A percentile compares a stretch with the other conserved stretches of the same genome.
These are phyloP conservation scores for Cyclocybe aegerita DNA, from an alignment of 768 basidiomycete species.

Conservation along the genomic window DNA sequence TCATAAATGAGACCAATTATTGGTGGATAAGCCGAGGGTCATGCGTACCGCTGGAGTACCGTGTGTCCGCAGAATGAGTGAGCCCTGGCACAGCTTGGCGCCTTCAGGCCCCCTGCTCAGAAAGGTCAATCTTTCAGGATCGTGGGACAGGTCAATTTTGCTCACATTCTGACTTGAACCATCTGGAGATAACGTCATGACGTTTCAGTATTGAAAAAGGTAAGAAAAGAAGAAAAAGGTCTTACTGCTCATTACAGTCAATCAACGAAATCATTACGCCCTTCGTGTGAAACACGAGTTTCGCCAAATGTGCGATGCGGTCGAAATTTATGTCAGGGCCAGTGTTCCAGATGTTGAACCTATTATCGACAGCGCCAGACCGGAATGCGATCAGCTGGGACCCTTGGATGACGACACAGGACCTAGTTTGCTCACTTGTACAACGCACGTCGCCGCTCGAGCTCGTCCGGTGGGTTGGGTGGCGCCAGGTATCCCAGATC, in stretches of 20 bases:
- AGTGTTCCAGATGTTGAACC: slow-evolving; percentile 90
- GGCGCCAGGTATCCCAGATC: slow-evolving; percentile 73
- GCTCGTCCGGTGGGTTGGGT: slow-evolving; percentile 83
- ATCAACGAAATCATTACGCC: slow-evolving; percentile 80
- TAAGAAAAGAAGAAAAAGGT: slow-evolving; percentile 2
- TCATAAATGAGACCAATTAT: slow-evolving; percentile 4
- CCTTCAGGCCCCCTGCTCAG: slow-evolving; percentile 44
- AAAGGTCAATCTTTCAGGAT: slow-evolving; percentile 6
- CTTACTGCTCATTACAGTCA: slow-evolving; percentile 84
- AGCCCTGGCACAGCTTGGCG: slow-evolving; percentile 44
- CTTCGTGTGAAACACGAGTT: slow-evolving; percentile 89
- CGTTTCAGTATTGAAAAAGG: neutral
- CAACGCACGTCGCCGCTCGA: slow-evolving; percentile 77
- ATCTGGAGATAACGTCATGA: slow-evolving; percentile 39
- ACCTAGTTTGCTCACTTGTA: slow-evolving; percentile 59
- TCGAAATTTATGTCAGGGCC: slow-evolving; percentile 89
- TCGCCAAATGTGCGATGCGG: slow-evolving; percentile 88
- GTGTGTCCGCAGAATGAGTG: slow-evolving; percentile 83
- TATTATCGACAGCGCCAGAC: slow-evolving; percentile 21
- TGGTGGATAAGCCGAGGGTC: neutral
- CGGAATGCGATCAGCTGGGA: slow-evolving; percentile 1
- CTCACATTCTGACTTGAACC: slow-evolving; percentile 89
- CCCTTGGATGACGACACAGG: neutral
- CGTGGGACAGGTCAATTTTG: slow-evolving; percentile 1
- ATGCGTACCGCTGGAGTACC: slow-evolving; percentile 71